Percentiles rank a stretch among this genome's conserved stretches.
Conservation (phyloP, 768 basidiomycete species). For the Trametes cinnabarina region DNA sequence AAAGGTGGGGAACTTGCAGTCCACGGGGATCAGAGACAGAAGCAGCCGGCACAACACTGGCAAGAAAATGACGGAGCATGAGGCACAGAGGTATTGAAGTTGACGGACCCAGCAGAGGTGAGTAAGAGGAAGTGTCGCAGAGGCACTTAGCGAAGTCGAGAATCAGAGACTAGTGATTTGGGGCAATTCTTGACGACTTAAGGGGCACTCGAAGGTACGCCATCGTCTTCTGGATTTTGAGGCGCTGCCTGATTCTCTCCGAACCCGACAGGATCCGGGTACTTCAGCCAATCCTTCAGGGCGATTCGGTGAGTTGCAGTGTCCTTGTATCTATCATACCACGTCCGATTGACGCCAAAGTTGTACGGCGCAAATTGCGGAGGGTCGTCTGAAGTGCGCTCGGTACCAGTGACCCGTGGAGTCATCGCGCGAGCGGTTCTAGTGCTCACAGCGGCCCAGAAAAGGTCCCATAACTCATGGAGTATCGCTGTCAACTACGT, state of each 20-base stretch:
- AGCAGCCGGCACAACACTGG: too few relatives aligned
- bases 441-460: neutral
- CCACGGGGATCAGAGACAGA: too few relatives aligned
- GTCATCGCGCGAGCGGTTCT: neutral
- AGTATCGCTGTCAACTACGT: neutral
- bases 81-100: too few relatives aligned
- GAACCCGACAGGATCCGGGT: neutral
- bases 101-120: too few relatives aligned
- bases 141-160: too few relatives aligned
- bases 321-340: neutral
- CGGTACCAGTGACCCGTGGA: neutral
- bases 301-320: neutral
- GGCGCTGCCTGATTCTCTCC: neutral
- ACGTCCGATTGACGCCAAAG: neutral
- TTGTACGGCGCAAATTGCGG: neutral
- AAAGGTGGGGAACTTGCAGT: too few relatives aligned
- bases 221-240: too few relatives aligned
- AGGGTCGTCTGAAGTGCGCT: neutral
- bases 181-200: too few relatives aligned
- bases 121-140: too few relatives aligned
- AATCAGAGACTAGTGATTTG: too few relatives aligned
- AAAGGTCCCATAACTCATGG: neutral
- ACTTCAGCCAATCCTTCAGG: neutral
- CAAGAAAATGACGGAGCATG: too few relatives aligned
- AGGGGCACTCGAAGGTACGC: too few relatives aligned